phyloP scores from a whole-genome alignment of 192 early-diverging fungal species.

The Coemansia sp. region DNA sequence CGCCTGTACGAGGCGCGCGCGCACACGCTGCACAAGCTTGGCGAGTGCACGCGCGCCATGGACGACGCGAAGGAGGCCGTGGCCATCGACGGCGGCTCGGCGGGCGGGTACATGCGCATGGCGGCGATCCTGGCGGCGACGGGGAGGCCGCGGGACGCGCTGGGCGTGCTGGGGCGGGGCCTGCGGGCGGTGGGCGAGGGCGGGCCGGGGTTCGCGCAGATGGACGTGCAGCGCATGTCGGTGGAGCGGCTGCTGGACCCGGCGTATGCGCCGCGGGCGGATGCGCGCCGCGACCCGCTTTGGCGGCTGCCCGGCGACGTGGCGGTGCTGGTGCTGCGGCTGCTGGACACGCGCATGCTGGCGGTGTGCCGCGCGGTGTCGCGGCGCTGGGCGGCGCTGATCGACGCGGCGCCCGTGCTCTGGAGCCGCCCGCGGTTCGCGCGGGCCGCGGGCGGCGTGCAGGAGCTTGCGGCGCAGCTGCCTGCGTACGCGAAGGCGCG shows the following conservation, averaged over 20 bases:
- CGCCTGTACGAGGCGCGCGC: constrained; percentile 27
- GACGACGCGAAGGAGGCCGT: constrained; percentile 32
- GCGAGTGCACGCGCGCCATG: constrained; percentile 30
- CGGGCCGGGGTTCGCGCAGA: constrained; percentile 7
- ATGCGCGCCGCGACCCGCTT: constrained; percentile 12
- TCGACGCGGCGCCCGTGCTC: constrained; percentile 27
- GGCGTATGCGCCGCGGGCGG: neutral
- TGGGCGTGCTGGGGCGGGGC: constrained; percentile 13
- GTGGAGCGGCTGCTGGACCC: constrained; percentile 26
- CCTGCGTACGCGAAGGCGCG: constrained; percentile 31
- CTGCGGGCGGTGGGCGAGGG: neutral
- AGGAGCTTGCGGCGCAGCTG: constrained; percentile 15
- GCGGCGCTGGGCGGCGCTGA: constrained; percentile 18
- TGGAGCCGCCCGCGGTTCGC: constrained; percentile 23
- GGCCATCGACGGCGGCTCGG: constrained; percentile 9
- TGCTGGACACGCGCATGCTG: constrained; percentile 20
- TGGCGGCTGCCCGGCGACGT: constrained; percentile 23
- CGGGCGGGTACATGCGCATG: constrained; percentile 15
- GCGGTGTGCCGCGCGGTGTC: constrained; percentile 28
- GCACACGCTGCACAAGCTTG: constrained; percentile 26
- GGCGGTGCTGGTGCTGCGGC: constrained; percentile 8
- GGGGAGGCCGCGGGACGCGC: constrained; percentile 14
- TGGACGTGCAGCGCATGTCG: constrained; percentile 21
- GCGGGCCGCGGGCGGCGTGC: neutral
- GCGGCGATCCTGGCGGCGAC: constrained; percentile 21